phyloP scores from a whole-genome alignment of 2,329 filamentous ascomycete genomes.

The Sclerotinia minor region DNA sequence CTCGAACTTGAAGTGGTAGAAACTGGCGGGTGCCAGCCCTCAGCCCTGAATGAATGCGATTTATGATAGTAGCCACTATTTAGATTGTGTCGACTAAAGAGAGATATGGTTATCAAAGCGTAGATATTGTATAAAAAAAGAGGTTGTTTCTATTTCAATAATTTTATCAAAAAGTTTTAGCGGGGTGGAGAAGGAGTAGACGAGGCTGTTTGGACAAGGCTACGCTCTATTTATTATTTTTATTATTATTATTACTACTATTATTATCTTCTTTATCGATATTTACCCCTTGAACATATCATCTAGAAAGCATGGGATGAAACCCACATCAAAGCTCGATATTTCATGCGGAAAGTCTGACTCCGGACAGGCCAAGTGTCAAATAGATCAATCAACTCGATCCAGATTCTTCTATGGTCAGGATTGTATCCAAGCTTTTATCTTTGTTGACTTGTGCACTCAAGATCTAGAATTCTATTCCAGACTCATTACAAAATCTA shows the following conservation, averaged over 20 bases:
- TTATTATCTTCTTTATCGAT: too few relatives aligned
- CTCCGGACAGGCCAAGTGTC: not conserved
- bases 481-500: not conserved
- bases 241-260: not conserved
- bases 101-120: constrained; percentile 1
- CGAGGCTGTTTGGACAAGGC: constrained; percentile 3
- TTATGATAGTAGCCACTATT: constrained; percentile 33
- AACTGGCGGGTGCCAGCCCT: constrained; percentile 40
- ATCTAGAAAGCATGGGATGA: not conserved
- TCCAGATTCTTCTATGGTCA: constrained; percentile 13
- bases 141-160: not conserved
- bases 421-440: constrained; percentile 24
- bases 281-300: not conserved
- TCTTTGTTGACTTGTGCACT: constrained; percentile 13
- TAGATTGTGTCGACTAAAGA: constrained; percentile 1
- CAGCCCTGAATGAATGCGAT: constrained; percentile 29
- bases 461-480: constrained; percentile 4
- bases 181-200: not conserved
- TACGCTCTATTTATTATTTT: not conserved
- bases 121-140: not conserved
- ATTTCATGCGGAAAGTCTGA: not conserved
- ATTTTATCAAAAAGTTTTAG: constrained; percentile 13
- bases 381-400: not conserved
- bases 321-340: constrained; percentile 11
- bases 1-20: constrained; percentile 22